phyloP scores from a whole-genome alignment of 352 stramenopile genomes.

The Phytophthora sansomeana region DNA sequence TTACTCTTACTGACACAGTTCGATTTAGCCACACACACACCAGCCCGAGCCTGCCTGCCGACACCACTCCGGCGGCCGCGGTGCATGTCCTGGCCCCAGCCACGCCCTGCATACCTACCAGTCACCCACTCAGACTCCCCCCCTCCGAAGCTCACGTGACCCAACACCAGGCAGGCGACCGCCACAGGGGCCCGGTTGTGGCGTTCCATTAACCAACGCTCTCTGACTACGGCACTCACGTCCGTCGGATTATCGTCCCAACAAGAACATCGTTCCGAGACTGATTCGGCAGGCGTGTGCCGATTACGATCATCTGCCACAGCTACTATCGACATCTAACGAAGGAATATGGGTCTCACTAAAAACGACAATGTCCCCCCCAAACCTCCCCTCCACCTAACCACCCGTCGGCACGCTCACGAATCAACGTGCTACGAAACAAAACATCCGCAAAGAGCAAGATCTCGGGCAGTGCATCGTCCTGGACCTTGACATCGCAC shows the following conservation, averaged over 20 bases:
- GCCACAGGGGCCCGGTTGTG: too few species aligned
- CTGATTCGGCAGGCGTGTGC: not conserved
- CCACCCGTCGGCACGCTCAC: not conserved
- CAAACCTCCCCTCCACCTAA: not conserved
- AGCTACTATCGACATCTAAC: not conserved
- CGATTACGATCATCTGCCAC: not conserved
- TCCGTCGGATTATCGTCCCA: slow-evolving; percentile 4
- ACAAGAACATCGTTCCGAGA: not conserved
- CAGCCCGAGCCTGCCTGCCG: too few species aligned
- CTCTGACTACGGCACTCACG: too few species aligned
- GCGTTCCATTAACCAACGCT: too few species aligned
- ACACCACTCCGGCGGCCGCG: too few species aligned
- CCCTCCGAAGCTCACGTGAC: too few species aligned
- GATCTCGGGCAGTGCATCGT: slow-evolving; percentile 14
- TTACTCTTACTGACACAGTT: too few species aligned
- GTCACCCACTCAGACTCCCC: too few species aligned
- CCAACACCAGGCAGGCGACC: too few species aligned
- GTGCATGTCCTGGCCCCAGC: too few species aligned
- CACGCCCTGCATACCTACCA: too few species aligned
- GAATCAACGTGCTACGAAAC: slow-evolving; percentile 10
- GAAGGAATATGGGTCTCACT: not conserved
- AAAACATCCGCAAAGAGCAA: slow-evolving; percentile 21
- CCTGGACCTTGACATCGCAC: slow-evolving; percentile 20
- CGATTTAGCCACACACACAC: too few species aligned
- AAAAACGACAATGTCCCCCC: not conserved